Conservation (phyloP, 2,329 filamentous ascomycete species). For the Pestalotiopsis sp. region DNA sequence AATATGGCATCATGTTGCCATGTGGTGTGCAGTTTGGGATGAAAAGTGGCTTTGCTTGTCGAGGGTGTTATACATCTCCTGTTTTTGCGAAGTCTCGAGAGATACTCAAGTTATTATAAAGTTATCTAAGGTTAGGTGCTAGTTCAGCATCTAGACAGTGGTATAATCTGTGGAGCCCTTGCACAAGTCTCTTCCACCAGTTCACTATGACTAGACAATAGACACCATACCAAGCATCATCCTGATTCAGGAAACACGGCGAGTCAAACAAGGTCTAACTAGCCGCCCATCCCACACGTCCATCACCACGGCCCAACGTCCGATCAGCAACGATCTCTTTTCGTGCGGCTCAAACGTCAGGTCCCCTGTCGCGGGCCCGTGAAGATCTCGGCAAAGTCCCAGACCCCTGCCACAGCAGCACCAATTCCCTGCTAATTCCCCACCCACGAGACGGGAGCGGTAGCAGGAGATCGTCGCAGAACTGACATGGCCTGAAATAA, state of each 20-base stretch:
- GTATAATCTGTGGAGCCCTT: neutral
- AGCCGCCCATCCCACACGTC: neutral
- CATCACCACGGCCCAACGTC: neutral
- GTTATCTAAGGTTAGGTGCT: neutral
- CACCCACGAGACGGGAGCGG: conserved; percentile 13
- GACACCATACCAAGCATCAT: neutral
- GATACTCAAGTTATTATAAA: neutral
- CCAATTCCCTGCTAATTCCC: conserved; percentile 10
- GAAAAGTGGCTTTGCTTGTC: too few species aligned
- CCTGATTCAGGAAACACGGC: neutral
- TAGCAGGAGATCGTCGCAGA: conserved; percentile 16
- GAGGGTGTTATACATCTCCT: too few species aligned
- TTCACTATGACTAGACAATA: neutral
- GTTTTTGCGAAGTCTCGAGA: neutral
- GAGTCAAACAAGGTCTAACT: neutral
- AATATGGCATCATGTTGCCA: neutral
- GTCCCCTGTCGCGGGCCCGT: neutral
- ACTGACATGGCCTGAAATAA: neutral
- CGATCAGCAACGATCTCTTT: neutral
- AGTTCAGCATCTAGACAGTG: neutral
- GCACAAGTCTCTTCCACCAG: neutral
- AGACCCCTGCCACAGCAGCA: conserved; percentile 9
- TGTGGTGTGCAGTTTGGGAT: neutral
- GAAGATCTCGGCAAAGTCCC: neutral
- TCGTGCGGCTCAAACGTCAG: neutral